phyloP scores from a whole-genome alignment of 345 rosid species.

The Theobroma cacao region DNA sequence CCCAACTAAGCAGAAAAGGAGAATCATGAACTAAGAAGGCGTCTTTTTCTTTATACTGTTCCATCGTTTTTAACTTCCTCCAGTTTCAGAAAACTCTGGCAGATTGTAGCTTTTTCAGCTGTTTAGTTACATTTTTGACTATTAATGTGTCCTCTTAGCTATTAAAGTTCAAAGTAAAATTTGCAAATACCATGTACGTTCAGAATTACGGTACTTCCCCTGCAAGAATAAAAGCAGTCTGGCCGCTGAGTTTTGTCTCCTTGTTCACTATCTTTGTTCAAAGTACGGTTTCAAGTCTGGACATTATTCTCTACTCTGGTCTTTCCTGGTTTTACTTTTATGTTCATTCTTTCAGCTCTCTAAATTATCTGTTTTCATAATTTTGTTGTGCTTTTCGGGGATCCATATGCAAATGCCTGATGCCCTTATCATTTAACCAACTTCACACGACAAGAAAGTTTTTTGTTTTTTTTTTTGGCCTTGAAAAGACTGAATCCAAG shows the following conservation, averaged over 20 bases:
- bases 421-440: not conserved
- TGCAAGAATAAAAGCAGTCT: slow-evolving; percentile 6
- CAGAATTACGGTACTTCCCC: not conserved
- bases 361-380: not conserved
- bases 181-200: not conserved
- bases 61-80: not conserved
- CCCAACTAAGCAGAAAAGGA: not conserved
- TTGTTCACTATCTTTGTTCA: slow-evolving; percentile 5
- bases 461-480: not conserved
- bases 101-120: not conserved
- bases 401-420: not conserved
- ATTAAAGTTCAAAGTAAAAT: not conserved
- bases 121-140: not conserved
- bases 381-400: not conserved
- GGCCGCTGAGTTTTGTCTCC: slow-evolving; percentile 10
- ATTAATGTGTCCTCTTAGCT: not conserved
- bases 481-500: not conserved
- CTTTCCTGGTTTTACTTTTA: slow-evolving; percentile 3
- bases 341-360: not conserved
- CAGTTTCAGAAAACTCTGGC: not conserved
- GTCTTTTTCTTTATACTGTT: not conserved
- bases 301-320: slow-evolving; percentile 1
- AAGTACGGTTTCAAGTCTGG: not conserved
- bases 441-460: not conserved
- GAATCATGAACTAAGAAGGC: not conserved